Evolutionary conservation across 257 asterid genomes (phyloP), one percentile per base, ranked within the genome.

Genomic region (Solanum chiquidenum): DNA sequence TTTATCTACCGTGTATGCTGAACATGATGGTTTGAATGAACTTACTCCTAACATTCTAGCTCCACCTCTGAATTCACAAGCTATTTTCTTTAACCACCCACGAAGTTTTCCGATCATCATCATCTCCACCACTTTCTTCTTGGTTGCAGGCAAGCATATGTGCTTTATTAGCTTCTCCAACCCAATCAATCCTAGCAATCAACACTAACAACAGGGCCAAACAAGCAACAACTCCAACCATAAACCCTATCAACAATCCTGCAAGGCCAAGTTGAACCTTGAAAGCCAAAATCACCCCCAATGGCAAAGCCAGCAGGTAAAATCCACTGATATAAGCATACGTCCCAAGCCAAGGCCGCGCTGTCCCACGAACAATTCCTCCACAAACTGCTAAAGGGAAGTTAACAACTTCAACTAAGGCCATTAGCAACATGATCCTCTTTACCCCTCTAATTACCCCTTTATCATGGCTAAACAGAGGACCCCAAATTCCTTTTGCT

Each of bases 351-450:
- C 95, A 91, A 20, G 98, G 99, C 86, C 95, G 42, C 0, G 97
- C 99, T 83, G 98, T 97, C 9, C 99, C 98, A 83, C 99, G 89
- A 86, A 95, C 96, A 4, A 97, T 92, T 68, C 98, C 99, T 1
- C 98, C 99, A 18, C 98, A 93, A 79, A 96, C 99, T 21, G 92
- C 92, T 87, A 95, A 66, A 9, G 99, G 99, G 33, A 95, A 95
- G 46, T 97, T 97, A 33, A 94, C 92, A 42, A 95, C 92, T 60
- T 96, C 99, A 60, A 94, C 79, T 4, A 88, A 69, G 4, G 94
- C 95, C 99, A 96, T 95, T 71, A 94, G 21, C 72, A 89, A 7
- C 94, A 96, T 92, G 89, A 85, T 90, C 88, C 87, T 94, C 88
- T 89, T 92, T 82, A 95, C 98, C 1, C 87, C 88, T 75, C 62